Percentiles rank a stretch among this genome's conserved stretches.
Evolutionary conservation across 495 filamentous ascomycete species (phyloP).

Genomic region (Penicilliopsis zonata): DNA sequence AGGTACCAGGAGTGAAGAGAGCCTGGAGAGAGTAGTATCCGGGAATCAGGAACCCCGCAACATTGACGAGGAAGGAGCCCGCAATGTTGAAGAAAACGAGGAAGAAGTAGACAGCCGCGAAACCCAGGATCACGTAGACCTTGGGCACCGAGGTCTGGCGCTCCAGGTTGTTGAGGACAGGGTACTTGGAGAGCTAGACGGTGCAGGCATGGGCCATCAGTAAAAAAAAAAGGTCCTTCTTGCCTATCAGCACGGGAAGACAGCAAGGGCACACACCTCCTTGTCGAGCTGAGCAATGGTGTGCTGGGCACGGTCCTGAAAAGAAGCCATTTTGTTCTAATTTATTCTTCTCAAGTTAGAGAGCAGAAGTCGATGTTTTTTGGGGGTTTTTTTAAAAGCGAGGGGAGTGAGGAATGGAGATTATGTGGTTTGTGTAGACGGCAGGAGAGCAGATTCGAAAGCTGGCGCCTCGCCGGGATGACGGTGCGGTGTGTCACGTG

Average conservation of each 20-base stretch:
- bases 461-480: constrained; percentile 7
- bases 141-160: constrained; percentile 90
- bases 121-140: constrained; percentile 85
- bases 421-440: background rate
- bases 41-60: constrained; percentile 87
- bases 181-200: constrained; percentile 88
- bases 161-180: constrained; percentile 89
- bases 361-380: background rate
- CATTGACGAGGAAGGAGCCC: constrained; percentile 90
- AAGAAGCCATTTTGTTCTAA: constrained; percentile 45
- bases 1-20: constrained; percentile 67
- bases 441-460: constrained; percentile 9
- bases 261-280: constrained; percentile 47
- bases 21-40: constrained; percentile 93
- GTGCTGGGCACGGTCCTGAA: constrained; percentile 86
- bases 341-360: background rate
- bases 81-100: constrained; percentile 98
- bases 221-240: constrained; percentile 7
- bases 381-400: background rate
- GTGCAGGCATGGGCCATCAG: constrained; percentile 6
- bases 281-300: constrained; percentile 88
- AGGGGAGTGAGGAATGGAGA: background rate
- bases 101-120: constrained; percentile 86
- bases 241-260: constrained; percentile 2
- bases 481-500: constrained; percentile 12